These are phyloP conservation scores for Trichoderma virens DNA, from an alignment of 495 filamentous ascomycete species.

Conservation along the genomic window DNA sequence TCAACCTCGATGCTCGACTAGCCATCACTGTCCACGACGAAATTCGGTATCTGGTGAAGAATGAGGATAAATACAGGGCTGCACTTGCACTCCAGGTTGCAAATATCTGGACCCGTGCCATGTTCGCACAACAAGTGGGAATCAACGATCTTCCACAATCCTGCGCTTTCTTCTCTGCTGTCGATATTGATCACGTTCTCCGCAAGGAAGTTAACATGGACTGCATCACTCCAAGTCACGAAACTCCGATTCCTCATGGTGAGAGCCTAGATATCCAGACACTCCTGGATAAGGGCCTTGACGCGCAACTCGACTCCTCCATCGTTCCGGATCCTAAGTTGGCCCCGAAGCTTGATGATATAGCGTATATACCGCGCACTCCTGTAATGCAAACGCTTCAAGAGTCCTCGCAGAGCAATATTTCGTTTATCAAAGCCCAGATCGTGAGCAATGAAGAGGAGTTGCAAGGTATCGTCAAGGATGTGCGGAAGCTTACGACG, in stretches of 20 bases:
- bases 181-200: conserved; percentile 89
- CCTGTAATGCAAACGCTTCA: conserved; percentile 70
- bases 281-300: conserved; percentile 60
- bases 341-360: conserved; percentile 47
- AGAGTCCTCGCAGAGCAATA: conserved; percentile 27
- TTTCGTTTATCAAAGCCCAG: conserved; percentile 72
- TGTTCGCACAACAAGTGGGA: conserved; percentile 94
- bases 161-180: conserved; percentile 90
- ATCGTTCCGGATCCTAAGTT: conserved; percentile 39
- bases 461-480: conserved; percentile 63
- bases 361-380: conserved; percentile 59
- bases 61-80: conserved; percentile 77
- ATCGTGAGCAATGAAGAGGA: conserved; percentile 70
- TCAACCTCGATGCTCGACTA: conserved; percentile 73
- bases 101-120: conserved; percentile 93
- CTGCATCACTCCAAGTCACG: conserved; percentile 85
- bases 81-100: conserved; percentile 90
- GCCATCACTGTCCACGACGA: conserved; percentile 97
- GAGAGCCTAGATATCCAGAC: conserved; percentile 74
- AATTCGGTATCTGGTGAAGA: conserved; percentile 84
- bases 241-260: conserved; percentile 68
- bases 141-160: conserved; percentile 91
- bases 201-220: conserved; percentile 98
- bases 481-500: conserved; percentile 27
- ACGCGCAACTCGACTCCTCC: conserved; percentile 56